These are phyloP conservation scores for Diplocarpon rosae DNA, from an alignment of 2,329 filamentous ascomycete genomes.

Conservation along the genomic window DNA sequence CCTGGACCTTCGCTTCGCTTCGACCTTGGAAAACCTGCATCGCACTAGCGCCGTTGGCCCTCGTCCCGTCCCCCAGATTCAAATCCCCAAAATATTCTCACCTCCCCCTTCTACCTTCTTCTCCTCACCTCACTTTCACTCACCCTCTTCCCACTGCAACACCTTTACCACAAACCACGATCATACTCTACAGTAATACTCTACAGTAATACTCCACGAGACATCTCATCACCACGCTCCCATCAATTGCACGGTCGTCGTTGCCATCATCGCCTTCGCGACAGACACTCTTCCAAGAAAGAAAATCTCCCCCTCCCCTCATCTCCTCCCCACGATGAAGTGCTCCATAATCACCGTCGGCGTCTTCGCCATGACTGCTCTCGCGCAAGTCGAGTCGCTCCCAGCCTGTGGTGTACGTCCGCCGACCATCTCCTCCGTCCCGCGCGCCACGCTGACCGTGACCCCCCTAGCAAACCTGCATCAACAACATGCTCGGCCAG, in stretches of 20 bases:
- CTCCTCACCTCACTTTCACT: neutral
- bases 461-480: constrained; percentile 28
- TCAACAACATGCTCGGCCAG: constrained; percentile 35
- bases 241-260: neutral
- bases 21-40: no score
- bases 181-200: neutral
- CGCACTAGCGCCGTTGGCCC: constrained; percentile 67
- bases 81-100: neutral
- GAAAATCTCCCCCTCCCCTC: no score
- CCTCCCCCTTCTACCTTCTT: neutral
- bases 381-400: constrained; percentile 20
- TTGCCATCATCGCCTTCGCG: neutral
- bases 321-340: constrained; percentile 26
- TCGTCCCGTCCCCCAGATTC: constrained; percentile 58
- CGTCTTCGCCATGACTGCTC: constrained; percentile 18
- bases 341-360: constrained; percentile 19
- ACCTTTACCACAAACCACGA: neutral
- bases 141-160: neutral
- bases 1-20: no score
- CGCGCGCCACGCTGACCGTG: no score
- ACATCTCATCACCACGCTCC: neutral
- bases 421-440: no score
- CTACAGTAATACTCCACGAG: neutral
- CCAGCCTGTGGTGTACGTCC: constrained; percentile 27
- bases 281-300: no score